Conservation (phyloP, 208 protist genomes). For the Leishmania guyanensis region DNA sequence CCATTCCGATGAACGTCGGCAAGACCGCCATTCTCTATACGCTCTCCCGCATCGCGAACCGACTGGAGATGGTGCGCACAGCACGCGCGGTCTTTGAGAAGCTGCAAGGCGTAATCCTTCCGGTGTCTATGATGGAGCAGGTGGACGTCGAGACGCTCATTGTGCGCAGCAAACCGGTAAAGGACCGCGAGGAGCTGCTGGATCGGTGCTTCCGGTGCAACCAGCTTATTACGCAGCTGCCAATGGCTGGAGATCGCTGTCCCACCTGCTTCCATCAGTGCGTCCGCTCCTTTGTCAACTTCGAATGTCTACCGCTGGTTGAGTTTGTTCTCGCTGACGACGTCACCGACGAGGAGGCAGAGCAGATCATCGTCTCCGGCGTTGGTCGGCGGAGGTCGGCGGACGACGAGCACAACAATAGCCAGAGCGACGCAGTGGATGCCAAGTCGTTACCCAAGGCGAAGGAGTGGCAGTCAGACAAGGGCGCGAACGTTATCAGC, state of each 20-base stretch:
- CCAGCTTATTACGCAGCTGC: conserved; percentile 86
- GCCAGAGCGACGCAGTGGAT: neutral
- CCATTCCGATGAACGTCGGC: conserved; percentile 89
- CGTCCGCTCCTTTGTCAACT: conserved; percentile 91
- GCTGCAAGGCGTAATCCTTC: conserved; percentile 87
- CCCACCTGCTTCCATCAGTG: conserved; percentile 93
- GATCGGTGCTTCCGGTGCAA: conserved; percentile 93
- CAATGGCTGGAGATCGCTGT: conserved; percentile 84
- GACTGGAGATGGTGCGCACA: conserved; percentile 91
- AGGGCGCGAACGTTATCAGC: conserved; percentile 85
- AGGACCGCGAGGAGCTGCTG: conserved; percentile 91
- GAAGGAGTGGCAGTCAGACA: conserved; percentile 68
- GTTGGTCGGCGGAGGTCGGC: conserved; percentile 42
- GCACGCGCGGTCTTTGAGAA: conserved; percentile 88
- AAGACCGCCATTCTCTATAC: conserved; percentile 89
- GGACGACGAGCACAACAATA: conserved; percentile 24
- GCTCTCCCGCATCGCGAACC: conserved; percentile 79
- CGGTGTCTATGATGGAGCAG: conserved; percentile 84
- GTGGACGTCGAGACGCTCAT: conserved; percentile 91
- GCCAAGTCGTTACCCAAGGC: neutral
- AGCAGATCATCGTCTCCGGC: conserved; percentile 77
- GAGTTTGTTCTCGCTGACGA: conserved; percentile 92
- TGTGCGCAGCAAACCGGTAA: conserved; percentile 85
- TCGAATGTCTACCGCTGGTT: conserved; percentile 94
- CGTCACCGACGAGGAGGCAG: conserved; percentile 87